Evolutionary conservation across 2,329 filamentous ascomycete genomes (phyloP).

Genomic region (Esteya vermicola): DNA sequence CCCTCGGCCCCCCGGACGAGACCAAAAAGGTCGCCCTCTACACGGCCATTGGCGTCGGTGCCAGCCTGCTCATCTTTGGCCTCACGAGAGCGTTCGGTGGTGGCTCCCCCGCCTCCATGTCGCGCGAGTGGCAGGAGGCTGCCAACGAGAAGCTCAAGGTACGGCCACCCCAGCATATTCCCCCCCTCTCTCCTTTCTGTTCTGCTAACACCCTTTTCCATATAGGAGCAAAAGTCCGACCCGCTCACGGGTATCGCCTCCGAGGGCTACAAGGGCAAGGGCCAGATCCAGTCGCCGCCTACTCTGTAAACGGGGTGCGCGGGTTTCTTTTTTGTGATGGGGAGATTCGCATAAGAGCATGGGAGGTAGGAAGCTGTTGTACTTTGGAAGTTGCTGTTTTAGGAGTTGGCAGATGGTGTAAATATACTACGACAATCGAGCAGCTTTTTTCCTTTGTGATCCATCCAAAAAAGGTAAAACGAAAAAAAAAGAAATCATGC

Average conservation of each 20-base stretch:
- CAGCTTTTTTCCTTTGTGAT: slow-evolving; percentile 6
- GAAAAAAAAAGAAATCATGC: too few species aligned
- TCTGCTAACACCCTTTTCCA: slow-evolving; percentile 5
- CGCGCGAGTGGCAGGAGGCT: slow-evolving; percentile 91
- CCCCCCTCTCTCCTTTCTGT: too few species aligned
- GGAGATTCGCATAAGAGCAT: background rate
- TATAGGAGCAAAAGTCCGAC: slow-evolving; percentile 68
- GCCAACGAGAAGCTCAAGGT: slow-evolving; percentile 91
- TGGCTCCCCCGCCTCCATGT: slow-evolving; percentile 73
- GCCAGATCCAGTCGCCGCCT: slow-evolving; percentile 60
- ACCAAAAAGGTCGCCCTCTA: slow-evolving; percentile 63
- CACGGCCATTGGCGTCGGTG: slow-evolving; percentile 51
- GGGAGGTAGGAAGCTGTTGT: too few species aligned
- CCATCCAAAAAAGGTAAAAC: too few species aligned
- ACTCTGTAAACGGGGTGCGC: slow-evolving; percentile 24
- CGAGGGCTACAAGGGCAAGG: slow-evolving; percentile 63
- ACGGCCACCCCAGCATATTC: slow-evolving; percentile 17
- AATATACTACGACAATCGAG: slow-evolving; percentile 16
- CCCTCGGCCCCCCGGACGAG: slow-evolving; percentile 71
- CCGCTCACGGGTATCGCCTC: slow-evolving; percentile 74
- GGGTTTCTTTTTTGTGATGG: slow-evolving; percentile 4
- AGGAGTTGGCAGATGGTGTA: slow-evolving; percentile 11
- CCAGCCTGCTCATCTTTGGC: slow-evolving; percentile 58
- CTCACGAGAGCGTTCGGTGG: slow-evolving; percentile 57
- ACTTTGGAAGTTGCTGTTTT: too few species aligned